Evolutionary conservation across 306 rosid species (phyloP).

Genomic region (Vigna nakashimae): DNA sequence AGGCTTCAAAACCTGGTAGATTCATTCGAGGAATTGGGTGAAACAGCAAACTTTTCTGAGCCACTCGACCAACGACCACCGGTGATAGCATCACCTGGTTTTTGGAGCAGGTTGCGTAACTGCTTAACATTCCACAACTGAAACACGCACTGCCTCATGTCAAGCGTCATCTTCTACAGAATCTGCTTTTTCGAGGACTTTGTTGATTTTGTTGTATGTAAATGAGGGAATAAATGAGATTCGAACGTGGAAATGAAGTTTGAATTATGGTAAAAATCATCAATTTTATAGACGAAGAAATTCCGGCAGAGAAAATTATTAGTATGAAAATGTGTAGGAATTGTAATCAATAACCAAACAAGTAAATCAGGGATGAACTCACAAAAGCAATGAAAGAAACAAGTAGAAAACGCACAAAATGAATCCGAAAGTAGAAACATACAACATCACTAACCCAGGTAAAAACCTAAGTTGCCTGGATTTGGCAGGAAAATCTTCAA

Average conservation of each 20-base stretch:
- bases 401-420: background rate
- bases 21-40: slow-evolving; percentile 72
- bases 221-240: too few relatives aligned
- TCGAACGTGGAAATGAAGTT: too few relatives aligned
- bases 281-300: too few relatives aligned
- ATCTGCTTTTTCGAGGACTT: slow-evolving; percentile 20
- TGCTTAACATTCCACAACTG: slow-evolving; percentile 43
- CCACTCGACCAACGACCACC: slow-evolving; percentile 56
- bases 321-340: too few relatives aligned
- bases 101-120: slow-evolving; percentile 59
- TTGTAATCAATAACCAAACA: background rate
- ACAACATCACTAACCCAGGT: background rate
- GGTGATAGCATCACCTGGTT: slow-evolving; percentile 43
- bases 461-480: background rate
- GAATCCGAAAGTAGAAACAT: background rate
- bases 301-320: too few relatives aligned
- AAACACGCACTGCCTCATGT: background rate
- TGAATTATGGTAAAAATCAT: too few relatives aligned
- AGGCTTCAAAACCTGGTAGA: slow-evolving; percentile 88
- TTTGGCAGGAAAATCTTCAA: background rate
- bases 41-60: slow-evolving; percentile 73
- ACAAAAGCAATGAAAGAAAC: background rate
- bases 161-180: background rate
- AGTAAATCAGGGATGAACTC: background rate
- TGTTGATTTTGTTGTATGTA: too few relatives aligned